phyloP scores from a whole-genome alignment of 2,329 filamentous ascomycete species.

The Ophiosphaerella korrae region DNA sequence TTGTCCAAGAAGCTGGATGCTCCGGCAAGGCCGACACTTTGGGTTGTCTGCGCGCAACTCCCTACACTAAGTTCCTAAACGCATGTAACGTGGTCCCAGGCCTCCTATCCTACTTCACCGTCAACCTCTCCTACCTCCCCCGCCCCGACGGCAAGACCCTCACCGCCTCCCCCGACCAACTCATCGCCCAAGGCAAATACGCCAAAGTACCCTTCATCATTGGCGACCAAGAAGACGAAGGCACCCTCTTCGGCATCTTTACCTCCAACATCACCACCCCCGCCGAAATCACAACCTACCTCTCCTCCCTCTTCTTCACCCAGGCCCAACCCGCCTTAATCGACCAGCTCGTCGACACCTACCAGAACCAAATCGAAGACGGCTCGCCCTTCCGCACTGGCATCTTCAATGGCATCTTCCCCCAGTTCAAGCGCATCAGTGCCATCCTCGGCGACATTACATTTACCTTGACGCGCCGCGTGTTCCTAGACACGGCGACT shows the following conservation, averaged over 20 bases:
- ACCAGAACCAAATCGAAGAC: slow-evolving; percentile 60
- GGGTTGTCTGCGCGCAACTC: slow-evolving; percentile 53
- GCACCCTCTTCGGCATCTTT: slow-evolving; percentile 74
- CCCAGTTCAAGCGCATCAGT: slow-evolving; percentile 76
- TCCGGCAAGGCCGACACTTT: slow-evolving; percentile 50
- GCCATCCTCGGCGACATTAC: slow-evolving; percentile 76
- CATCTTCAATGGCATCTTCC: slow-evolving; percentile 72
- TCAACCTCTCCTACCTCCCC: slow-evolving; percentile 75
- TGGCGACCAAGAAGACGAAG: slow-evolving; percentile 80
- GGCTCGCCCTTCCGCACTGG: slow-evolving; percentile 77
- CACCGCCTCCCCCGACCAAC: slow-evolving; percentile 65
- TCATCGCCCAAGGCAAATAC: slow-evolving; percentile 60
- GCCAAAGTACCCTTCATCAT: slow-evolving; percentile 68
- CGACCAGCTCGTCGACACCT: slow-evolving; percentile 63
- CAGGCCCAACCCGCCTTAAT: slow-evolving; percentile 59
- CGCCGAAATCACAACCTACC: slow-evolving; percentile 64
- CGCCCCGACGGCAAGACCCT: slow-evolving; percentile 71
- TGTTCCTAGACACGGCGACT: slow-evolving; percentile 60
- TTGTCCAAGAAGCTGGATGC: slow-evolving; percentile 56
- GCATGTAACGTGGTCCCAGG: slow-evolving; percentile 74
- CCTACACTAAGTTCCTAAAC: slow-evolving; percentile 58
- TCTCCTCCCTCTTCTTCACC: slow-evolving; percentile 66
- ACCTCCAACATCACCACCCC: slow-evolving; percentile 70
- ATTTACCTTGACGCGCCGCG: slow-evolving; percentile 73
- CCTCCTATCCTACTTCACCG: slow-evolving; percentile 68